Evolutionary conservation across 805 yeast species (phyloP).

Genomic region (Isabelozyma gotoi): DNA sequence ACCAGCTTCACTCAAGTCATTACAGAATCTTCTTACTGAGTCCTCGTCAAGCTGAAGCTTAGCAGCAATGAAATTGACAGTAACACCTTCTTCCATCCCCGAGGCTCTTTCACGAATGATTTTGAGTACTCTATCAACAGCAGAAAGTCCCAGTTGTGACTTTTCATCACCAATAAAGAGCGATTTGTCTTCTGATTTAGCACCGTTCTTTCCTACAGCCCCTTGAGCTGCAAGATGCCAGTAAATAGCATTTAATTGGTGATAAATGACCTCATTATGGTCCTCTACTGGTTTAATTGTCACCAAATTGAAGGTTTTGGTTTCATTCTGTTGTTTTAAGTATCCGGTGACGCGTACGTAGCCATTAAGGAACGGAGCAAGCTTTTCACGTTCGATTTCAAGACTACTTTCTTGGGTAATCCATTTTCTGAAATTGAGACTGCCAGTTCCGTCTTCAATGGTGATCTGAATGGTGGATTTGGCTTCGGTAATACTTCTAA

Average conservation of each 20-base stretch:
- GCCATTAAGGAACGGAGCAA: conserved; percentile 44
- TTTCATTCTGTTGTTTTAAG: conserved; percentile 57
- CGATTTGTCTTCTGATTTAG: conserved; percentile 18
- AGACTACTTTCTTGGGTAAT: conserved; percentile 28
- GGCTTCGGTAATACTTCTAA: conserved; percentile 62
- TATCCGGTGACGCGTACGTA: conserved; percentile 58
- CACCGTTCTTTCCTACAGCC: conserved; percentile 16
- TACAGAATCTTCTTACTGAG: conserved; percentile 50
- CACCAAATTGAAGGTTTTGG: conserved; percentile 64
- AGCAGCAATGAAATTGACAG: conserved; percentile 59
- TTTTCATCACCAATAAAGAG: conserved; percentile 29
- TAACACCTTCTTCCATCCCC: conserved; percentile 76
- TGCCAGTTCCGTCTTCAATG: conserved; percentile 77
- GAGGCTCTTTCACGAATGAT: conserved; percentile 51
- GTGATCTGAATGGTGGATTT: conserved; percentile 56
- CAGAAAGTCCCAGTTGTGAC: conserved; percentile 21
- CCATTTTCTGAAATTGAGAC: conserved; percentile 67
- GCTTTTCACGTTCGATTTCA: conserved; percentile 28
- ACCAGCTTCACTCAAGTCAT: conserved; percentile 63
- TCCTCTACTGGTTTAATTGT: conserved; percentile 56
- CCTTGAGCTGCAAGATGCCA: conserved; percentile 58
- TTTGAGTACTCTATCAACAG: conserved; percentile 46
- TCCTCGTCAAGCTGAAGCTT: conserved; percentile 50
- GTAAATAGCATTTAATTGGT: conserved; percentile 62
- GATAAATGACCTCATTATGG: conserved; percentile 68